phyloP scores from a whole-genome alignment of 768 basidiomycete genomes.

The Lentinula sp. region DNA sequence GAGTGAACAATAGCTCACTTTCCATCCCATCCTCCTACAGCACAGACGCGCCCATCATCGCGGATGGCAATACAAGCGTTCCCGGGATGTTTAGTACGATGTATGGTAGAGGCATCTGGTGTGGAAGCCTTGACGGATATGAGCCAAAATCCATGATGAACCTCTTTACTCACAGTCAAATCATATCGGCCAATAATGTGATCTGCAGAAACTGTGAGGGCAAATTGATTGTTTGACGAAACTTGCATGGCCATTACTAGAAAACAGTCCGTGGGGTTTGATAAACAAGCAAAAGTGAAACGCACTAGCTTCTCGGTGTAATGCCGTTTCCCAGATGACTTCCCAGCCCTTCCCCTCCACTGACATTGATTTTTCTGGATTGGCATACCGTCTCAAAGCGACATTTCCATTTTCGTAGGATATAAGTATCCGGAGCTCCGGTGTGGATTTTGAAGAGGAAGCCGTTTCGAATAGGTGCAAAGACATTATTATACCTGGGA shows the following conservation, averaged over 20 bases:
- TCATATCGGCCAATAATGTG: conserved; percentile 67
- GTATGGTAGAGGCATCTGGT: conserved; percentile 11
- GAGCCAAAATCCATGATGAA: neutral
- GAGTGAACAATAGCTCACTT: conserved; percentile 43
- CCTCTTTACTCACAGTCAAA: conserved; percentile 31
- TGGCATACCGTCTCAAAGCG: conserved; percentile 49
- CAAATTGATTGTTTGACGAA: conserved; percentile 49
- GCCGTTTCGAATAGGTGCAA: conserved; percentile 53
- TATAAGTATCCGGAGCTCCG: conserved; percentile 55
- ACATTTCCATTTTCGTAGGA: conserved; percentile 90
- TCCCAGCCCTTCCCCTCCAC: conserved; percentile 76
- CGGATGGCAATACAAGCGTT: conserved; percentile 74
- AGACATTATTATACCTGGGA: conserved; percentile 83
- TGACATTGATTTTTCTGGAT: conserved; percentile 36
- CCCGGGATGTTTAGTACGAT: conserved; percentile 72
- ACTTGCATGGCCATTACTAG: conserved; percentile 86
- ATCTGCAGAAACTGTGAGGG: conserved; percentile 82
- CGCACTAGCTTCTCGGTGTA: conserved; percentile 72
- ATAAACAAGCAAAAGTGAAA: neutral
- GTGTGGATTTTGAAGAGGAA: conserved; percentile 16
- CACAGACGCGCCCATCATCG: conserved; percentile 72
- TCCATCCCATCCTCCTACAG: conserved; percentile 93
- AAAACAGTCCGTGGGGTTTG: neutral
- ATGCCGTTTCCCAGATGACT: conserved; percentile 54
- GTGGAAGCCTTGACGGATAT: neutral